phyloP scores from a whole-genome alignment of 768 basidiomycete species.

The Amanita pallidorosea region DNA sequence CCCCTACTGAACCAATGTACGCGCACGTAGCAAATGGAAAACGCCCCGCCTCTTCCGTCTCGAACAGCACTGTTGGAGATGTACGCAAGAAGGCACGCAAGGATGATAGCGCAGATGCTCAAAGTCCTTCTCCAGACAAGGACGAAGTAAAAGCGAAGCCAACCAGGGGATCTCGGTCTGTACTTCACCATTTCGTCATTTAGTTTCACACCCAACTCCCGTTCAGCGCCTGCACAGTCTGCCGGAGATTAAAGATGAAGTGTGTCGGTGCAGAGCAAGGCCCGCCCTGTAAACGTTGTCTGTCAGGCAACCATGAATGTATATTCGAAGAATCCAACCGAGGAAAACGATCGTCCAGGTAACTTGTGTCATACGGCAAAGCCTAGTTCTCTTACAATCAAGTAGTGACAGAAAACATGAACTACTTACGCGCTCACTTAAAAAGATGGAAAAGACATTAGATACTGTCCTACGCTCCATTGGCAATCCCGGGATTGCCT shows the following conservation, averaged over 20 bases:
- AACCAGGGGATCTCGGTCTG: slow-evolving; percentile 76
- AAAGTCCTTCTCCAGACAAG: slow-evolving; percentile 45
- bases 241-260: slow-evolving; percentile 89
- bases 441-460: slow-evolving; percentile 89
- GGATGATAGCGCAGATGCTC: slow-evolving; percentile 45
- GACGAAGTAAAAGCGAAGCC: slow-evolving; percentile 72
- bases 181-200: slow-evolving; percentile 7
- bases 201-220: slow-evolving; percentile 8
- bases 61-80: slow-evolving; percentile 25
- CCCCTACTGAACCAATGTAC: slow-evolving; percentile 54
- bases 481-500: slow-evolving; percentile 69
- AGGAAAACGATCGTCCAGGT: slow-evolving; percentile 85
- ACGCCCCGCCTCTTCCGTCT: slow-evolving; percentile 45
- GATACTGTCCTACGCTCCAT: slow-evolving; percentile 87
- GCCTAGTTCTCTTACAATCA: slow-evolving; percentile 13
- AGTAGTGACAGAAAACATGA: slow-evolving; percentile 65
- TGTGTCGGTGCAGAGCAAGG: slow-evolving; percentile 87
- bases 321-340: slow-evolving; percentile 96
- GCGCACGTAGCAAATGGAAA: slow-evolving; percentile 51
- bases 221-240: slow-evolving; percentile 83
- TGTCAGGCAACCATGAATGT: slow-evolving; percentile 74
- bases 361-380: slow-evolving; percentile 13
- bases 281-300: slow-evolving; percentile 84
- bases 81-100: slow-evolving; percentile 50
- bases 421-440: slow-evolving; percentile 65